Evolutionary conservation across 257 asterid genomes (phyloP).

Genomic region (Solanum clarkiae): DNA sequence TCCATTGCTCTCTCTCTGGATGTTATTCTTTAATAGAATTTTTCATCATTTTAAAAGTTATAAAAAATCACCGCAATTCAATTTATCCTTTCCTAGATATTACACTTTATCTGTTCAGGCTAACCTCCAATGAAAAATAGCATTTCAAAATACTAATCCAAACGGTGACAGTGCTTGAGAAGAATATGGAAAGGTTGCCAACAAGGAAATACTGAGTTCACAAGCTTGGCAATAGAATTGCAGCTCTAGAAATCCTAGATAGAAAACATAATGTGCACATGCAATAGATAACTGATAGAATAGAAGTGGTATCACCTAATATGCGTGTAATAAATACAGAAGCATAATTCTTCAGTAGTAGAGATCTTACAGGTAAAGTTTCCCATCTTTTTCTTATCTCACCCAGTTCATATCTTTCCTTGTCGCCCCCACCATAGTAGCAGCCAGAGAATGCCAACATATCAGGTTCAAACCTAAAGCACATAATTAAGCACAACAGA

Average conservation of each 20-base stretch:
- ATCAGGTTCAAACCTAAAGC: constrained; percentile 41
- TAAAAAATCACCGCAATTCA: background rate
- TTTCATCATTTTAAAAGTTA: background rate
- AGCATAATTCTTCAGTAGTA: background rate
- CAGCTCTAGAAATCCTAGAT: background rate
- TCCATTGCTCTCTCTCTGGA: background rate
- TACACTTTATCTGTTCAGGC: background rate
- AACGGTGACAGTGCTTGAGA: background rate
- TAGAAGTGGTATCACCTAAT: background rate
- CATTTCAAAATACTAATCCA: background rate
- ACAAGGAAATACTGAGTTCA: background rate
- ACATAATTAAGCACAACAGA: background rate
- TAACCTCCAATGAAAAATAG: background rate
- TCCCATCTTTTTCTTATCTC: constrained; percentile 47
- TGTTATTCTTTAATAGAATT: background rate
- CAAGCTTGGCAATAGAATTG: background rate
- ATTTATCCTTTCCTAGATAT: background rate
- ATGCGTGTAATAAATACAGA: background rate
- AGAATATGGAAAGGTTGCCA: background rate
- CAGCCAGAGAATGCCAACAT: constrained; percentile 51
- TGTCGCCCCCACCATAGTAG: constrained; percentile 44
- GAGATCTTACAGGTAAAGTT: constrained; percentile 33
- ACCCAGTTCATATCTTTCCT: constrained; percentile 30
- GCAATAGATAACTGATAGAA: background rate
- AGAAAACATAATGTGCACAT: background rate